Conservation (phyloP, 306 rosid species). For the Corylus americana region DNA sequence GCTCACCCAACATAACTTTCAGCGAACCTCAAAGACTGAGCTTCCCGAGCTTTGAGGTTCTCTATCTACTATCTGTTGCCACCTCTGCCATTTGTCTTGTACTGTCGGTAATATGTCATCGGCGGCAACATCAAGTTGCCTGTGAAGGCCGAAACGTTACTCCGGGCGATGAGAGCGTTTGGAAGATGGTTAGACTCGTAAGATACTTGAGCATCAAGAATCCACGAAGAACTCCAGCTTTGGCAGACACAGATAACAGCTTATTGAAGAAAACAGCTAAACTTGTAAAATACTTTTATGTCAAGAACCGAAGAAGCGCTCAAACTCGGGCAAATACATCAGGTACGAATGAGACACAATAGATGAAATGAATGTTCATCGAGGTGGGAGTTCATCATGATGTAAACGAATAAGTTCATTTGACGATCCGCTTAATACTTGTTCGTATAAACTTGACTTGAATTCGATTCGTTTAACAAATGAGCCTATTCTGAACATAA, state of each 20-base stretch:
- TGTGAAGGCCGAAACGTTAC: neutral
- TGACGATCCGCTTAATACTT: too few relatives aligned
- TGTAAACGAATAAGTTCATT: too few relatives aligned
- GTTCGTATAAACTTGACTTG: too few relatives aligned
- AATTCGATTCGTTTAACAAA: too few relatives aligned
- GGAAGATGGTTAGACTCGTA: slow-evolving; percentile 16
- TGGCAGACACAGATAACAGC: slow-evolving; percentile 21
- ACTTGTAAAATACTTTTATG: neutral
- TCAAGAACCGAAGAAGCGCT: slow-evolving; percentile 21
- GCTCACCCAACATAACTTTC: slow-evolving; percentile 34
- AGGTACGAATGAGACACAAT: neutral
- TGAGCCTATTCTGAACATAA: too few relatives aligned
- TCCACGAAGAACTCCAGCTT: slow-evolving; percentile 33
- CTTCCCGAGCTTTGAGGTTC: slow-evolving; percentile 44
- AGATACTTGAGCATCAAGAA: neutral
- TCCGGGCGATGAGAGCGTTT: slow-evolving; percentile 5
- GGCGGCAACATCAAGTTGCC: slow-evolving; percentile 6
- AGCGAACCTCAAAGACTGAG: slow-evolving; percentile 33
- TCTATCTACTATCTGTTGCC: slow-evolving; percentile 44
- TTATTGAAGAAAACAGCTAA: slow-evolving; percentile 16
- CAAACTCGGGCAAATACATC: slow-evolving; percentile 5
- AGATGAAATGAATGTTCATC: slow-evolving; percentile 14
- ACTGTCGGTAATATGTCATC: neutral
- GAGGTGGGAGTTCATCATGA: slow-evolving; percentile 22
- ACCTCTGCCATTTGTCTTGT: slow-evolving; percentile 45